A percentile compares a stretch with the other conserved stretches of the same genome.
These are phyloP conservation scores for Phaeosphaeria sp. DNA, from an alignment of 2,329 filamentous ascomycete genomes.

Conservation along the genomic window DNA sequence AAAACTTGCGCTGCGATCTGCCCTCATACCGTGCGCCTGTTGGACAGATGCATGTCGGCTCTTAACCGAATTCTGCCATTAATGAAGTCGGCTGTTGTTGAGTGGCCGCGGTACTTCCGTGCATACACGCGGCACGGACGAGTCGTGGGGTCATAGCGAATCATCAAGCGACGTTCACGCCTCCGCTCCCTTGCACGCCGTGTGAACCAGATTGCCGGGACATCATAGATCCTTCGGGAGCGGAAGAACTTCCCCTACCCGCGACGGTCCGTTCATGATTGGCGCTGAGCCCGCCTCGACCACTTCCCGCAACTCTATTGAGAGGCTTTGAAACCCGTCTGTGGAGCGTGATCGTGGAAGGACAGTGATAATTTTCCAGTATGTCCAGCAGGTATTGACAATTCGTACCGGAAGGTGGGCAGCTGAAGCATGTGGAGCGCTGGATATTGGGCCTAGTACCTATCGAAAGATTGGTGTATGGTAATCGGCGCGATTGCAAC, in stretches of 20 bases:
- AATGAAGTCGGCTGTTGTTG: neutral
- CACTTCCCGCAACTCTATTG: neutral
- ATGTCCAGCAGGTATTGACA: too few species aligned
- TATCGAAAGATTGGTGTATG: neutral
- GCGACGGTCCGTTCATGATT: neutral
- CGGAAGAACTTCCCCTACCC: neutral
- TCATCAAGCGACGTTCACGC: neutral
- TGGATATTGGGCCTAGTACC: neutral
- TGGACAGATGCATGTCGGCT: neutral
- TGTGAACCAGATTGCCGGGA: neutral
- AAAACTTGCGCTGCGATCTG: neutral
- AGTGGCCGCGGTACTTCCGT: slow-evolving; percentile 1
- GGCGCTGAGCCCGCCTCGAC: neutral
- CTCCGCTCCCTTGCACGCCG: neutral
- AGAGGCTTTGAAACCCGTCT: neutral
- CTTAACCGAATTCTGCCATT: neutral
- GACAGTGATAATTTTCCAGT: neutral
- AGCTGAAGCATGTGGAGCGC: too few species aligned
- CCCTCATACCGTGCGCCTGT: neutral
- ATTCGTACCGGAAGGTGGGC: too few species aligned
- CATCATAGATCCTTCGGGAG: neutral
- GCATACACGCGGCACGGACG: neutral
- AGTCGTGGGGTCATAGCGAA: neutral
- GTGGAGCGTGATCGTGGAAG: neutral
- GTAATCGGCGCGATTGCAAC: neutral